Evolutionary conservation across 768 basidiomycete genomes (phyloP).

Genomic region (Naganishia onofrii): DNA sequence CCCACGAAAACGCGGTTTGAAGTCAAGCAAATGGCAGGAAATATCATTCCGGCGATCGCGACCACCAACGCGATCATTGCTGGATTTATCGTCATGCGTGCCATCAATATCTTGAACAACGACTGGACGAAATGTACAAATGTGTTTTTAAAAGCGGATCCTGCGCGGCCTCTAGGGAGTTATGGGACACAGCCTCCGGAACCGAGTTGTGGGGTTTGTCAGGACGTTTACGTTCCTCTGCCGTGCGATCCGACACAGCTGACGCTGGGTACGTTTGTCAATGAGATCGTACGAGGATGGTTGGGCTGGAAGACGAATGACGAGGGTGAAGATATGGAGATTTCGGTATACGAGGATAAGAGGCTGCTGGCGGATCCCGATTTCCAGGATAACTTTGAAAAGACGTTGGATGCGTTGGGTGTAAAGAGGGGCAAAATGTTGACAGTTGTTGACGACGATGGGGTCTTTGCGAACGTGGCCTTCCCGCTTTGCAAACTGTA

Average conservation of each 20-base stretch:
- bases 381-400: conserved; percentile 80
- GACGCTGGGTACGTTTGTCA: conserved; percentile 70
- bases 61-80: conserved; percentile 98
- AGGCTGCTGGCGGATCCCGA: conserved; percentile 87
- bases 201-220: conserved; percentile 74
- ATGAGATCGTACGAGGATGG: conserved; percentile 61
- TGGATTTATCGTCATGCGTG: conserved; percentile 89
- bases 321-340: conserved; percentile 59
- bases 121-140: conserved; percentile 53
- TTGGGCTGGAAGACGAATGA: conserved; percentile 46
- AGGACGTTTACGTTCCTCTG: conserved; percentile 75
- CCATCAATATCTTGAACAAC: conserved; percentile 73
- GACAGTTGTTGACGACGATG: conserved; percentile 84
- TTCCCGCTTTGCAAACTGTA: conserved; percentile 65
- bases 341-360: conserved; percentile 70
- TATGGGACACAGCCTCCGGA: conserved; percentile 69
- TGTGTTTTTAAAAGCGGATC: conserved; percentile 75
- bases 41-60: conserved; percentile 98
- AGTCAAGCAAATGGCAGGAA: conserved; percentile 99
- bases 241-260: conserved; percentile 69
- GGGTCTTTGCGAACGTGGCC: conserved; percentile 67
- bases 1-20: conserved; percentile 88
- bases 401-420: conserved; percentile 76
- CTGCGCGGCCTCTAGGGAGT: conserved; percentile 71
- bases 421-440: conserved; percentile 81